Evolutionary conservation across 106 monocot genomes (phyloP).

Genomic region (Phalaenopsis equestris): DNA sequence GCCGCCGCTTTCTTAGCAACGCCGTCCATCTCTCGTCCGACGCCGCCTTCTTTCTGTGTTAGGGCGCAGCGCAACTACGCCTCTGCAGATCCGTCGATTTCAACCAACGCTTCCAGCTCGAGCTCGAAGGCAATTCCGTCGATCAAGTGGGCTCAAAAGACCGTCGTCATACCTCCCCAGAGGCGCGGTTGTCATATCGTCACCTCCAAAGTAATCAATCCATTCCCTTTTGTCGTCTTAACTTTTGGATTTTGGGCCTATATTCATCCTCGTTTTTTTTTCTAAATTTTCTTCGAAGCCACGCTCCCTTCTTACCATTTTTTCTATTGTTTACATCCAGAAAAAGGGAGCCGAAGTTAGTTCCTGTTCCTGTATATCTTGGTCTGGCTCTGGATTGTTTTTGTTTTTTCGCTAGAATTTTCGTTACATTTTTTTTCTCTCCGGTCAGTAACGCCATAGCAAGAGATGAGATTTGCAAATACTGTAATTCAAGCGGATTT

Average conservation of each 20-base stretch:
- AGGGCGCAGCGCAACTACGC: not conserved
- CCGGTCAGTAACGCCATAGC: too few relatives aligned
- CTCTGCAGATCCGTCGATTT: too few relatives aligned
- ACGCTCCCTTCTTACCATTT: not conserved
- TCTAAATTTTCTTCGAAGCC: not conserved
- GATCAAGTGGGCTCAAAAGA: conserved; percentile 89
- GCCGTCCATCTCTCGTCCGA: not conserved
- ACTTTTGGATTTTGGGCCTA: not conserved
- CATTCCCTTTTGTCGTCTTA: not conserved
- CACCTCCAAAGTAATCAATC: conserved; percentile 48
- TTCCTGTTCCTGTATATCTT: not conserved
- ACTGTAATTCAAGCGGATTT: not conserved
- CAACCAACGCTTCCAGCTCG: not conserved
- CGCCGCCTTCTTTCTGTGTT: not conserved
- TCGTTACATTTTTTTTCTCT: too few relatives aligned
- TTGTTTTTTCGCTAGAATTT: not conserved
- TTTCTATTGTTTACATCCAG: not conserved
- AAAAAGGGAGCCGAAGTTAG: not conserved
- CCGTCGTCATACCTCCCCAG: conserved; percentile 78
- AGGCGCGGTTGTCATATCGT: conserved; percentile 79
- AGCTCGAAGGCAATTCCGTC: not conserved
- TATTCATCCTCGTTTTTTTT: not conserved
- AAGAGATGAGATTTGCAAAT: not conserved
- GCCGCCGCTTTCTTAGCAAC: not conserved
- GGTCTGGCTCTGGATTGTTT: not conserved